Conservation (phyloP, 148 eudicot species). For the Limonium bicolor region DNA sequence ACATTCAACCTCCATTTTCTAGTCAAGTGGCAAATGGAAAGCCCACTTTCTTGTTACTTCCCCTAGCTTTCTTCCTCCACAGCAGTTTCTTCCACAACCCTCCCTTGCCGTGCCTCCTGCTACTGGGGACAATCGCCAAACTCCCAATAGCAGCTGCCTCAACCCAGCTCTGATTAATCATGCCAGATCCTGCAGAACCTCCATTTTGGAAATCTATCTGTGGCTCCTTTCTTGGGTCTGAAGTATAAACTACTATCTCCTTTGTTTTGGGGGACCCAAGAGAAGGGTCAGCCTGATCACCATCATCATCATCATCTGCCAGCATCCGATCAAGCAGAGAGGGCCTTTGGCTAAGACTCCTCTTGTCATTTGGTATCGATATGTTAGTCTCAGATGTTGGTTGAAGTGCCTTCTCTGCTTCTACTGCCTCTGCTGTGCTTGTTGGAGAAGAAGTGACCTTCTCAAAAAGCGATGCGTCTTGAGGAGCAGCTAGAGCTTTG, state of each 20-base stretch:
- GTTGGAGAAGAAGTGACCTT: slow-evolving; percentile 23
- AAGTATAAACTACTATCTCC: slow-evolving; percentile 24
- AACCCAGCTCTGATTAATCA: slow-evolving; percentile 4
- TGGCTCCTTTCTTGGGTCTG: slow-evolving; percentile 12
- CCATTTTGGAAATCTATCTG: slow-evolving; percentile 7
- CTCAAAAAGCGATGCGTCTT: slow-evolving; percentile 25
- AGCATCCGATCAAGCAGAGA: slow-evolving; percentile 68
- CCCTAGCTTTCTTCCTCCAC: slow-evolving; percentile 43
- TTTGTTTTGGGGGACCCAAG: slow-evolving; percentile 28
- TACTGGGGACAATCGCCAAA: slow-evolving; percentile 40
- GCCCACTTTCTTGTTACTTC: slow-evolving; percentile 21
- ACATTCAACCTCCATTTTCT: no score
- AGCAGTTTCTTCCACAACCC: slow-evolving; percentile 44
- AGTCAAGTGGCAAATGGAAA: no score
- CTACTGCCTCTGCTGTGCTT: slow-evolving; percentile 2
- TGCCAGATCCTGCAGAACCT: neutral
- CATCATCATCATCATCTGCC: slow-evolving; percentile 44
- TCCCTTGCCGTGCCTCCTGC: slow-evolving; percentile 29
- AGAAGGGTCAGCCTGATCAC: slow-evolving; percentile 18
- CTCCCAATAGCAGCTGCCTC: slow-evolving; percentile 12
- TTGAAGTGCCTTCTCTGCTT: no score
- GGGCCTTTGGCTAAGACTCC: slow-evolving; percentile 13
- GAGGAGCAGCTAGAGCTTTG: slow-evolving; percentile 47
- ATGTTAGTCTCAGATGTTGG: no score
- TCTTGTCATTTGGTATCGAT: slow-evolving; percentile 5